These are phyloP conservation scores for Carex parvula DNA, from an alignment of 176 grass and related monocot genomes.

Conservation along the genomic window DNA sequence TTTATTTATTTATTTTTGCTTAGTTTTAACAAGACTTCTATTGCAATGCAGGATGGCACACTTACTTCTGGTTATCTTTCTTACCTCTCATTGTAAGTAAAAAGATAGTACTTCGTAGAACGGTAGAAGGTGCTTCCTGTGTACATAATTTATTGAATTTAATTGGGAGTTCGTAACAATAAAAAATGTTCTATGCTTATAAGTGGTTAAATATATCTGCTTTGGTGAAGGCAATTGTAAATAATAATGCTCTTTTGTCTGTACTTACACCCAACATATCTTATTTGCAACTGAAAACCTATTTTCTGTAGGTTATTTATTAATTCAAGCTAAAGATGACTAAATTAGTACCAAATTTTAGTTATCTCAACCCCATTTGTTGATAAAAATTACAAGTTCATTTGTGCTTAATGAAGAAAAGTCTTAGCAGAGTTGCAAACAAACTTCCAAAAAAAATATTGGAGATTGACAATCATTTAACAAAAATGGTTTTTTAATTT, in stretches of 20 bases:
- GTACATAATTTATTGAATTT: neutral
- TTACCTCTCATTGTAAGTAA: conserved; percentile 89
- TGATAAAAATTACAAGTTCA: neutral
- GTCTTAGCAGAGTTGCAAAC: neutral
- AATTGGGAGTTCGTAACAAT: neutral
- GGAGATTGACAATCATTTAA: neutral
- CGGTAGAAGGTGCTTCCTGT: neutral
- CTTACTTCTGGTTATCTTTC: conserved; percentile 94
- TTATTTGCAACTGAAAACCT: conserved; percentile 12
- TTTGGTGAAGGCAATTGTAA: neutral
- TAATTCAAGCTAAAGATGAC: neutral
- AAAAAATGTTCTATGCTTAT: neutral
- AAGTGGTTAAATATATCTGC: neutral
- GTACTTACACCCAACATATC: neutral
- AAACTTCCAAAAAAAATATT: neutral
- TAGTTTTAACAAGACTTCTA: neutral
- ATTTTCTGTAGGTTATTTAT: neutral
- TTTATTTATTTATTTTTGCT: neutral
- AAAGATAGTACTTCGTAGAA: neutral
- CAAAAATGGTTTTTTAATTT: neutral
- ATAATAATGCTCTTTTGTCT: neutral
- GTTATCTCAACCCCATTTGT: neutral
- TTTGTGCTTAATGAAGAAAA: neutral
- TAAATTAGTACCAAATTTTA: neutral
- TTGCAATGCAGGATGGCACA: conserved; percentile 92